phyloP scores from a whole-genome alignment of 768 basidiomycete genomes.

The Leccinum rimulosum region DNA sequence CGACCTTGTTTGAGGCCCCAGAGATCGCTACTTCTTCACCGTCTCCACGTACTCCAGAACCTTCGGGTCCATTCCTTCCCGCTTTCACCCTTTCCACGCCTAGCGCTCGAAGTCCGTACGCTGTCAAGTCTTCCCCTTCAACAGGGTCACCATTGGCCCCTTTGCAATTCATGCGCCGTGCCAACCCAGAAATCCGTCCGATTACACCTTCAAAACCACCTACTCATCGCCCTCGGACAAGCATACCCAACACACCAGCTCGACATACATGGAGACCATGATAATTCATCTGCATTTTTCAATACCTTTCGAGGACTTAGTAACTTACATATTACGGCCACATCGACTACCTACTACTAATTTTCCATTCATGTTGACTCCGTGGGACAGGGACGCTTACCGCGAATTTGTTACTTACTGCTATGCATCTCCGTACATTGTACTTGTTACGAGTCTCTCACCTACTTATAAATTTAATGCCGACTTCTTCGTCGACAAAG shows the following conservation, averaged over 20 bases:
- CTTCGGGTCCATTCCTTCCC: slow-evolving; percentile 52
- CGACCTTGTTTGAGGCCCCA: slow-evolving; percentile 60
- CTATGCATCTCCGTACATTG: slow-evolving; percentile 23
- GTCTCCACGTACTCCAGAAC: slow-evolving; percentile 67
- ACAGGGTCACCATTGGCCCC: slow-evolving; percentile 76
- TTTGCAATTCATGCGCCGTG: slow-evolving; percentile 82
- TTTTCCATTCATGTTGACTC: slow-evolving; percentile 31
- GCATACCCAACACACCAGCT: slow-evolving; percentile 43
- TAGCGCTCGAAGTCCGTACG: slow-evolving; percentile 43
- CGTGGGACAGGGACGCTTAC: slow-evolving; percentile 26
- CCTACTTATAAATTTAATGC: slow-evolving; percentile 17
- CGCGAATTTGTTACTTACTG: slow-evolving; percentile 20
- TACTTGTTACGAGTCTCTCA: slow-evolving; percentile 23
- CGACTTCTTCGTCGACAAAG: not conserved
- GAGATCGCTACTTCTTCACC: slow-evolving; percentile 37
- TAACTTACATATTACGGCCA: slow-evolving; percentile 14
- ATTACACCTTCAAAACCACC: slow-evolving; percentile 65
- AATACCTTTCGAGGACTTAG: slow-evolving; percentile 7
- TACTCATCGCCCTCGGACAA: slow-evolving; percentile 41
- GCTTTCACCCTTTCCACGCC: slow-evolving; percentile 61
- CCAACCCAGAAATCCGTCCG: slow-evolving; percentile 62
- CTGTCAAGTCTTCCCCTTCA: slow-evolving; percentile 50
- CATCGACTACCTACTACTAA: slow-evolving; percentile 21
- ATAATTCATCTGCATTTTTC: slow-evolving; percentile 22
- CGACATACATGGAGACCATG: slow-evolving; percentile 69